Percentiles rank a stretch among this genome's conserved stretches.
phyloP scores from a whole-genome alignment of 208 protist genomes.

The Angomonas ambiguus region DNA sequence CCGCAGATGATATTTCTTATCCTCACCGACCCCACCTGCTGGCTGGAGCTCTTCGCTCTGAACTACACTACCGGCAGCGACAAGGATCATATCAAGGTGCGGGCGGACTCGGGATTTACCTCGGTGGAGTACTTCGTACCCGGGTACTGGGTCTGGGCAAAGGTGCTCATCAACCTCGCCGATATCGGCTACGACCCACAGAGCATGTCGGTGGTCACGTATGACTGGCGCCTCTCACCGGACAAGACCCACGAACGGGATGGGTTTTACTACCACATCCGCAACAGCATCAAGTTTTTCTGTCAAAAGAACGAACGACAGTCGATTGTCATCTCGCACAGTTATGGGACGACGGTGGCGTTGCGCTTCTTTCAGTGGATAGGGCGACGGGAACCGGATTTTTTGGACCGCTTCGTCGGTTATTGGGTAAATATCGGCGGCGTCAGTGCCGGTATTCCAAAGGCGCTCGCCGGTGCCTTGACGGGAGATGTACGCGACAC shows the following conservation, averaged over 20 bases:
- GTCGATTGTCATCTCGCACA: constrained; percentile 85
- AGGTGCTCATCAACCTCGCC: constrained; percentile 88
- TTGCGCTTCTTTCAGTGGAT: constrained; percentile 88
- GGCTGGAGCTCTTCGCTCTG: constrained; percentile 70
- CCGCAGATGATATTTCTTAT: constrained; percentile 74
- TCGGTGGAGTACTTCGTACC: constrained; percentile 88
- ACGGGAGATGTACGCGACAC: constrained; percentile 86
- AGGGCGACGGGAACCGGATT: constrained; percentile 60
- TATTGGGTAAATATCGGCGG: constrained; percentile 87
- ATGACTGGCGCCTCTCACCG: constrained; percentile 90
- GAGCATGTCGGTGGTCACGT: constrained; percentile 83
- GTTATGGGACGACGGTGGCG: constrained; percentile 79
- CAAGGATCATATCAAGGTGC: constrained; percentile 68
- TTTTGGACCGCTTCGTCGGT: constrained; percentile 79
- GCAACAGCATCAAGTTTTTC: constrained; percentile 59
- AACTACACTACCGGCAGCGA: constrained; percentile 70
- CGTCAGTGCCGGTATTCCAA: constrained; percentile 69
- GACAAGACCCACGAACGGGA: constrained; percentile 68
- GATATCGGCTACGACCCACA: constrained; percentile 92
- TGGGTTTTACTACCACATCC: constrained; percentile 75
- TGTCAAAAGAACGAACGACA: constrained; percentile 66
- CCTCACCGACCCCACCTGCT: constrained; percentile 68
- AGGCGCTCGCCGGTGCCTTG: constrained; percentile 72
- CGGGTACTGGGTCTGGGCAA: constrained; percentile 91
- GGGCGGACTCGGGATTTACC: constrained; percentile 74